Evolutionary conservation across 805 yeast species (phyloP), one percentile per base, ranked within the genome.

Genomic region (Dipodascopsis tothii): DNA sequence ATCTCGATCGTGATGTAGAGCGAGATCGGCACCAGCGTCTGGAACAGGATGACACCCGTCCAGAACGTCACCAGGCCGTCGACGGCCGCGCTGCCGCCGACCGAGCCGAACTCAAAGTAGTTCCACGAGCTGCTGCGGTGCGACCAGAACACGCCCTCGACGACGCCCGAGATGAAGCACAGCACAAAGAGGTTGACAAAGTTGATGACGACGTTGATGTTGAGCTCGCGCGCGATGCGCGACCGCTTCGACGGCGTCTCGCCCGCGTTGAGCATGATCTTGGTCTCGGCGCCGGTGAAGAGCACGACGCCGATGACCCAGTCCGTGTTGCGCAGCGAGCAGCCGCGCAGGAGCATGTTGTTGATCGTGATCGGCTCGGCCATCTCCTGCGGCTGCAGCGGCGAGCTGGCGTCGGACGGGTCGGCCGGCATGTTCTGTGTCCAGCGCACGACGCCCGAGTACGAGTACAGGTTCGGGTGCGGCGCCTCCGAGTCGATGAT

Each of bases 21-120:
- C 3, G 94, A 83, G 53, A 83, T 82, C 6, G 94, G 94, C 35
- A 83, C 85, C 63, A 83, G 67, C 2, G 84, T 72, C 64, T 84
- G 92, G 59, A 82, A 79, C 54, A 83, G 68, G 58, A 83, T 81
- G 53, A 83, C 68, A 1, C 80, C 77, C 23, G 84, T 90, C 62
- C 80, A 80, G 58, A 82, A 84, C 14, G 77, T 71, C 37, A 82
- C 72, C 5, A 78, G 60, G 41, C 88, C 94, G 54, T 78, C 80
- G 5, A 71, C 70, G 0, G 84, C 75, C 0, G 90, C 67, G 3
- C 75, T 63, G 2, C 74, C 70, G 1, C 78, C 82, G 55, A 70
- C 70, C 1, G 84, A 74, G 27, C 75, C 75, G 50, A 68, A 77
- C 50, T 83, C 92, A 57, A 77, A 84, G 52, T 55, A 76, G 2